Conservation (phyloP, 495 filamentous ascomycete genomes). For the Cladorrhinum samala region DNA sequence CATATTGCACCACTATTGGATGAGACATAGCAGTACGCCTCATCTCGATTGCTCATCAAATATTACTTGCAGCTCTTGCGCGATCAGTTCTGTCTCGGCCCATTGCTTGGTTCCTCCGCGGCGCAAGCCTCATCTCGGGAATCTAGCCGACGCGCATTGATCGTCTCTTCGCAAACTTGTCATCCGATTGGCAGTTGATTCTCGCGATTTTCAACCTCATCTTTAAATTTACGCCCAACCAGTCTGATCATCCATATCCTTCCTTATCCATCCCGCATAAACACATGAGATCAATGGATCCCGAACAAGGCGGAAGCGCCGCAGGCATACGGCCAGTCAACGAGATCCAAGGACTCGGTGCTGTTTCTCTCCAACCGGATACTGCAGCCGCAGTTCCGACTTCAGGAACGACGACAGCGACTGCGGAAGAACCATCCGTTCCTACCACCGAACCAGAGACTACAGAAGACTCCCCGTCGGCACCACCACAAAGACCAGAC, state of each 20-base stretch:
- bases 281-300: too few relatives aligned
- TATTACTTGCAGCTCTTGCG: not conserved
- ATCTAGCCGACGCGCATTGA: not conserved
- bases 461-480: not conserved
- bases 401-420: too few relatives aligned
- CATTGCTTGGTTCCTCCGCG: not conserved
- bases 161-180: not conserved
- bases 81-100: not conserved
- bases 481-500: constrained; percentile 8
- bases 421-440: constrained; percentile 5
- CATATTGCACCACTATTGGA: too few relatives aligned
- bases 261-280: too few relatives aligned
- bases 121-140: not conserved
- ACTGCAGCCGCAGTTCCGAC: too few relatives aligned
- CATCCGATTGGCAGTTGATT: not conserved
- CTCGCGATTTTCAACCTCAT: not conserved
- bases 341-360: not conserved
- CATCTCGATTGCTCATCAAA: not conserved
- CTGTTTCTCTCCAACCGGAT: not conserved
- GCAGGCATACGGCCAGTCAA: not conserved
- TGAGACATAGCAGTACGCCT: too few relatives aligned
- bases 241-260: not conserved
- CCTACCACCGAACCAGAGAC: constrained; percentile 4
- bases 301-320: not conserved
- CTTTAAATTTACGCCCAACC: not conserved